Evolutionary conservation across 179 eudicot genomes (phyloP).

Genomic region (Beta lomatogona): DNA sequence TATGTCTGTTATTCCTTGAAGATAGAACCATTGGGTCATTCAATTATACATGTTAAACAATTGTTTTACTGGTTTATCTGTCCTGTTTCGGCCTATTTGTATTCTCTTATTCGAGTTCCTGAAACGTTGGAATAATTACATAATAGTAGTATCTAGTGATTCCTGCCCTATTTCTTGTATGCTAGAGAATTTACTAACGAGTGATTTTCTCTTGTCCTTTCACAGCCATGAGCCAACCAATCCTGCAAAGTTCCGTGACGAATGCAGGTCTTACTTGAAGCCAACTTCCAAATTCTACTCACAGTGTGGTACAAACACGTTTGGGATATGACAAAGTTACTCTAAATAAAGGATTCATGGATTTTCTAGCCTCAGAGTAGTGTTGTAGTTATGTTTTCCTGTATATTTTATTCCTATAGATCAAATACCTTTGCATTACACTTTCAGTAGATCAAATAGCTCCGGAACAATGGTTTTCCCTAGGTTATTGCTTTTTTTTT

Average conservation of each 20-base stretch:
- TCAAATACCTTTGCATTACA: neutral
- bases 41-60: too few species aligned
- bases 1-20: too few species aligned
- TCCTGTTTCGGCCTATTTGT: too few species aligned
- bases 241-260: conserved; percentile 93
- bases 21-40: too few species aligned
- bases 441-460: neutral
- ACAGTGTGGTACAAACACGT: conserved; percentile 63
- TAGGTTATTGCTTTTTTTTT: neutral
- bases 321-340: conserved; percentile 51
- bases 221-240: conserved; percentile 63
- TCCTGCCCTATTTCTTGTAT: too few species aligned
- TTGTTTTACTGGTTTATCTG: too few species aligned
- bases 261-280: conserved; percentile 81
- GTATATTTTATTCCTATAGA: neutral
- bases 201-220: conserved; percentile 10
- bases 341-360: neutral
- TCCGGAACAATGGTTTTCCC: neutral
- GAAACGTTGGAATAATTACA: neutral
- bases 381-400: neutral
- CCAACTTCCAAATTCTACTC: conserved; percentile 88
- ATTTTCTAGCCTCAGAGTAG: neutral
- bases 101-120: neutral
- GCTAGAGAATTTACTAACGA: neutral
- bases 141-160: too few species aligned